Evolutionary conservation across 352 stramenopile genomes (phyloP), one percentile per base, ranked within the genome.

Genomic region (Phytophthora ramorum): DNA sequence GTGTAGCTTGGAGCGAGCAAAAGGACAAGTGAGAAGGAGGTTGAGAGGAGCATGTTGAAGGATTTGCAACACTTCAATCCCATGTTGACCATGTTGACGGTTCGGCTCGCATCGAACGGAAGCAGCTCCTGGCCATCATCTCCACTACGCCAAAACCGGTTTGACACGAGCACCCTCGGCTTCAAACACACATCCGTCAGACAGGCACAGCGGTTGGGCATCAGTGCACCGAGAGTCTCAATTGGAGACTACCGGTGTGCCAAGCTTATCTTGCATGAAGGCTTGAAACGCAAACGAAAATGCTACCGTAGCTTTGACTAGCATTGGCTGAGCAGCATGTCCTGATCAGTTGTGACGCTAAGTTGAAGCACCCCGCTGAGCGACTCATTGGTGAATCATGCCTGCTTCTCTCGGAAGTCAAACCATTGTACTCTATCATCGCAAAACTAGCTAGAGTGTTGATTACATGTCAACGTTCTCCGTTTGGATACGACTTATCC

Each of bases 41-140:
- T 4, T 14, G 34, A 60, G 32, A 63, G 50, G 44, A 51, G 45
- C 60, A 64, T 48, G 37, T 69, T 69, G 61, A 64, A 69, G 37
- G 61, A 58, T 49, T 59, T 58, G 37, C 51, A 64, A 32, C 28
- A 58, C 37, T 63, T 63, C 61, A 69, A 65, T 17, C 44, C 17
- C 32, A 49, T 62, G 59, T 50, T 67, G 59, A 62, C 50, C 58
- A 66, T 63, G 60, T 46, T 68, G 44, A 68, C 22, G 17, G n/a
- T 37, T 59, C 35, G 24, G 24, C 16, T 51, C 40, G 20, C 40
- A 19, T 40, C 34, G 53, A 8, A n/a, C 4, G 19, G 8, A 13
- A 20, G 5, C 13, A 38, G 34, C 34, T 2, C 34, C 34, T 47
- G 50, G 32, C 7, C 37, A 37, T 58, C 20, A 48, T 58, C 50